Percentiles rank a stretch among this genome's conserved stretches.
Conservation (phyloP, 2,329 filamentous ascomycete genomes). For the Scedosporium dehoogii region DNA sequence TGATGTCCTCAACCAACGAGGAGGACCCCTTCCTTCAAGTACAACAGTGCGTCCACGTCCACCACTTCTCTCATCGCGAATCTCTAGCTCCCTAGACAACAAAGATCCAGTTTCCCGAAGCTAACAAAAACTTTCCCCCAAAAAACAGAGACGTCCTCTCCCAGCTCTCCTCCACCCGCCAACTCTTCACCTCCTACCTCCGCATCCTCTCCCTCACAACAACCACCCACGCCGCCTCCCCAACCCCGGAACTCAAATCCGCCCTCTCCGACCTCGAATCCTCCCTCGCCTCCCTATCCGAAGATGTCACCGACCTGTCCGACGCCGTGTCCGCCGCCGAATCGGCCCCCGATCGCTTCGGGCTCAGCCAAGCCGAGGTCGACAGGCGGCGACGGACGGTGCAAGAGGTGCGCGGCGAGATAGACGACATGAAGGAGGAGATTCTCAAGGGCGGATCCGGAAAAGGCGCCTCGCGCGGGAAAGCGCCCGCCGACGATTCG, state of each 20-base stretch:
- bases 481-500: constrained; percentile 16
- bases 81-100: constrained; percentile 4
- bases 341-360: constrained; percentile 76
- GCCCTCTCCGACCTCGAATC: constrained; percentile 60
- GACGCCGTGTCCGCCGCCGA: constrained; percentile 84
- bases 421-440: constrained; percentile 83
- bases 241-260: constrained; percentile 73
- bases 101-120: no score
- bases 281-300: constrained; percentile 57
- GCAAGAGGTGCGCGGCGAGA: constrained; percentile 77
- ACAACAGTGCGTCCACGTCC: constrained; percentile 47
- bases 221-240: constrained; percentile 40
- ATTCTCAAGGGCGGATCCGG: constrained; percentile 42
- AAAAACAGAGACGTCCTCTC: constrained; percentile 69
- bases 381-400: constrained; percentile 71
- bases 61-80: background rate
- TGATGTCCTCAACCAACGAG: constrained; percentile 60
- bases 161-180: constrained; percentile 69
- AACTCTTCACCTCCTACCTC: constrained; percentile 88
- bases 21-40: constrained; percentile 65
- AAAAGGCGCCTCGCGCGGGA: constrained; percentile 13
- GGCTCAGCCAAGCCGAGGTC: constrained; percentile 75
- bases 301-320: constrained; percentile 82
- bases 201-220: constrained; percentile 78
- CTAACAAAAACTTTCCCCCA: constrained; percentile 7